These are phyloP conservation scores for Daldinia decipiens DNA, from an alignment of 495 filamentous ascomycete genomes.

Conservation along the genomic window DNA sequence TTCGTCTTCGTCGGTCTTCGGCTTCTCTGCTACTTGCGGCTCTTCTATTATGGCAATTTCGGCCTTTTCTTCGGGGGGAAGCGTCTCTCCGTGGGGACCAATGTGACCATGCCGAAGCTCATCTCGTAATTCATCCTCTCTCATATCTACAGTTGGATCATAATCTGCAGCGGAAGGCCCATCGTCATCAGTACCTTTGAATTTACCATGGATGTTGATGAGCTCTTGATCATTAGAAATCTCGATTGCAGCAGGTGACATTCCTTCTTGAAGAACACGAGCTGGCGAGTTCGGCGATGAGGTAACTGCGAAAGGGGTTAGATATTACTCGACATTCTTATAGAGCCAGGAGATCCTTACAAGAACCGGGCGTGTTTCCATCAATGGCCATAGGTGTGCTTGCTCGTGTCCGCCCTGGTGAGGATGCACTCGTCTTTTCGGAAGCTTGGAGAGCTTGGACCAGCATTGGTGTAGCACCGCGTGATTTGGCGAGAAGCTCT, in stretches of 20 bases:
- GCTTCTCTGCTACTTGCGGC: slow-evolving; percentile 49
- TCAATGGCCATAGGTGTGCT: slow-evolving; percentile 54
- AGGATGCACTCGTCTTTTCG: slow-evolving; percentile 64
- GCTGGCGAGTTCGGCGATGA: slow-evolving; percentile 54
- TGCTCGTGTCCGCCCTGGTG: slow-evolving; percentile 60
- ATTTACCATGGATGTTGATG: slow-evolving; percentile 65
- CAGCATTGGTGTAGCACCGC: slow-evolving; percentile 75
- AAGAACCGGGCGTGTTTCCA: slow-evolving; percentile 53
- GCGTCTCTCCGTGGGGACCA: slow-evolving; percentile 56
- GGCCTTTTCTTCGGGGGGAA: slow-evolving; percentile 48
- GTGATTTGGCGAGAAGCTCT: slow-evolving; percentile 86
- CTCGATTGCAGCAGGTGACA: slow-evolving; percentile 56
- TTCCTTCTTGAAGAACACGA: slow-evolving; percentile 48
- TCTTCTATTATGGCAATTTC: slow-evolving; percentile 53
- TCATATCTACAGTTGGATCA: slow-evolving; percentile 92
- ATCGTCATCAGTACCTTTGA: slow-evolving; percentile 65
- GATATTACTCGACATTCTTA: not conserved
- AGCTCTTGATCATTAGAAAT: slow-evolving; percentile 70
- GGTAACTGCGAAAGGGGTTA: slow-evolving; percentile 40
- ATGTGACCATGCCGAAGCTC: slow-evolving; percentile 67
- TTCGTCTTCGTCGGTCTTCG: slow-evolving; percentile 65
- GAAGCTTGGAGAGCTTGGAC: slow-evolving; percentile 79
- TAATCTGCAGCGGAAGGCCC: slow-evolving; percentile 95
- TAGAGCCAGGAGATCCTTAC: slow-evolving; percentile 42
- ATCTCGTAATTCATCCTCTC: slow-evolving; percentile 81